A percentile compares a stretch with the other conserved stretches of the same genome.
phyloP scores from a whole-genome alignment of 73 alveolate genomes.

The Symbiodinium natans region DNA sequence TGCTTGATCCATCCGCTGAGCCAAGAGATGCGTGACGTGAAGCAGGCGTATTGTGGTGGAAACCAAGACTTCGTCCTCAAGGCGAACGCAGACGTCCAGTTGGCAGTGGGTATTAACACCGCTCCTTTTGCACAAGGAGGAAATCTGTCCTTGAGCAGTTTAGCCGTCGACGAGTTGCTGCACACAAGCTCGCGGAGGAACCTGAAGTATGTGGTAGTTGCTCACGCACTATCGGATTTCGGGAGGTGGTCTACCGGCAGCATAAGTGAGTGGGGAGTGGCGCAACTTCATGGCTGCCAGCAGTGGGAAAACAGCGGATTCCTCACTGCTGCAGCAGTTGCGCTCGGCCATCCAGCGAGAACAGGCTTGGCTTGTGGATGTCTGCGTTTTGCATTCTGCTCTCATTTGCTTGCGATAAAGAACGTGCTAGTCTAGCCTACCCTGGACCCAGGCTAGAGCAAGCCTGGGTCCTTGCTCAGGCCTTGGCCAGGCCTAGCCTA shows the following conservation, averaged over 20 bases:
- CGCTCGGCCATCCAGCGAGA: neutral
- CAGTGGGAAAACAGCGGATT: neutral
- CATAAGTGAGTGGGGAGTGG: neutral
- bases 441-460: too few species aligned
- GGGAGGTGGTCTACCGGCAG: neutral
- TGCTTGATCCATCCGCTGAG: neutral
- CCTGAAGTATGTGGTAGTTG: neutral
- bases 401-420: too few species aligned
- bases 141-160: neutral
- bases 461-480: too few species aligned
- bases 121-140: neutral
- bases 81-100: neutral
- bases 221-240: neutral
- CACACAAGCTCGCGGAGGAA: neutral
- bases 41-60: conserved; percentile 9
- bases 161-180: neutral
- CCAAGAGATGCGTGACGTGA: neutral
- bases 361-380: neutral
- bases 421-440: too few species aligned
- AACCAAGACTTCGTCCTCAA: conserved; percentile 10
- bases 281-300: neutral
- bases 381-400: too few species aligned
- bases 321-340: neutral
- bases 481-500: too few species aligned
- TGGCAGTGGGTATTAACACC: neutral